Evolutionary conservation across 2,329 filamentous ascomycete species (phyloP).

Genomic region (Beauveria varroae): DNA sequence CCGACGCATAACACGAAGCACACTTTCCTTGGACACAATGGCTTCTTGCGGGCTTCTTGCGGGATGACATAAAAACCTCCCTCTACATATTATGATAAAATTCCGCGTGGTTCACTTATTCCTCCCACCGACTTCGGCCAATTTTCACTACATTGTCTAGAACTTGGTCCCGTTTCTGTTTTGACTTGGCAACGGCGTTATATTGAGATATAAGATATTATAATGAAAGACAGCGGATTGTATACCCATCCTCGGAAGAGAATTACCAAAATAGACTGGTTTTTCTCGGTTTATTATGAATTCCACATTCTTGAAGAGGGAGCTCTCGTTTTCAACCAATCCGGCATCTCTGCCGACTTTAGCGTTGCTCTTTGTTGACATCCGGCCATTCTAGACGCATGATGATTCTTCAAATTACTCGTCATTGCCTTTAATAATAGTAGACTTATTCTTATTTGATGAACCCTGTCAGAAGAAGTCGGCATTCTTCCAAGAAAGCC

Average conservation of each 20-base stretch:
- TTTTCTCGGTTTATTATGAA: not conserved
- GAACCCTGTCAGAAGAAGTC: no score
- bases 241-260: not conserved
- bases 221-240: not conserved
- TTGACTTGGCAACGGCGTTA: constrained; percentile 1
- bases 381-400: not conserved
- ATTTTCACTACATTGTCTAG: not conserved
- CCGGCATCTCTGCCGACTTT: no score
- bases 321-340: no score
- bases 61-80: no score
- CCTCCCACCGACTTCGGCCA: not conserved
- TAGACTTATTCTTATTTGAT: no score
- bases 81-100: no score
- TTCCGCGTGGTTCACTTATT: no score
- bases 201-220: not conserved
- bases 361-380: not conserved
- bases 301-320: not conserved
- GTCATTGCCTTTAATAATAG: no score
- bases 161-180: not conserved
- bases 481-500: no score
- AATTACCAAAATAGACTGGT: not conserved
- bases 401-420: no score
- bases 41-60: no score
- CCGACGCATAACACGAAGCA: not conserved
- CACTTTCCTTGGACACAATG: not conserved